These are phyloP conservation scores for Phytophthora brassicae DNA, from an alignment of 352 stramenopile genomes.

Conservation along the genomic window DNA sequence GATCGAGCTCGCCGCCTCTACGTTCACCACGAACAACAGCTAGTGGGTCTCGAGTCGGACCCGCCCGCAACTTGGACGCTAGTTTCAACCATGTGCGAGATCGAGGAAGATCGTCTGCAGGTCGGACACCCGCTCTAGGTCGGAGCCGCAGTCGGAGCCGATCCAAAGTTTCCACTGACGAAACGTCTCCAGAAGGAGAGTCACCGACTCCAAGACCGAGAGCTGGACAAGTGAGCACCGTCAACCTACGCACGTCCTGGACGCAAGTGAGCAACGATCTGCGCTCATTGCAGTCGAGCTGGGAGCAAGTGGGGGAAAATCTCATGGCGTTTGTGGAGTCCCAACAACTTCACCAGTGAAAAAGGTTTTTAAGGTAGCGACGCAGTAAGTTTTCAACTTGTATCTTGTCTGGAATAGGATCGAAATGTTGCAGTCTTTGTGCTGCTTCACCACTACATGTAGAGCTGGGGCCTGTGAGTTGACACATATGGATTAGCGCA, in stretches of 20 bases:
- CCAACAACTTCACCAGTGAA: neutral
- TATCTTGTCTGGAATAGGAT: too few species aligned
- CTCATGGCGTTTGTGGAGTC: neutral
- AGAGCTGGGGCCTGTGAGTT: too few species aligned
- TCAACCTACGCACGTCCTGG: slow-evolving; percentile 3
- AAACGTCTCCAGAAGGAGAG: slow-evolving; percentile 9
- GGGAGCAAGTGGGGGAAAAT: slow-evolving; percentile 11
- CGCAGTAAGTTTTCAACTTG: neutral
- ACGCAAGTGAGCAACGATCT: slow-evolving; percentile 17
- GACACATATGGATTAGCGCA: slow-evolving; percentile 1
- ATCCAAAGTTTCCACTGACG: slow-evolving; percentile 1
- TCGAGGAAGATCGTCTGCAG: slow-evolving; percentile 6
- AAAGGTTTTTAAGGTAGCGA: neutral
- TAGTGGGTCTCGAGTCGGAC: neutral
- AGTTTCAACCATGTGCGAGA: slow-evolving; percentile 17
- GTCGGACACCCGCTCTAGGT: slow-evolving; percentile 8
- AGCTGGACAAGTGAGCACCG: neutral
- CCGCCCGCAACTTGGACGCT: slow-evolving; percentile 10
- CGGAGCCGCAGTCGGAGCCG: neutral
- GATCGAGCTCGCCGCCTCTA: slow-evolving; percentile 1
- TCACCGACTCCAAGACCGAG: neutral
- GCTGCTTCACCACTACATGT: too few species aligned
- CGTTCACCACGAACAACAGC: neutral
- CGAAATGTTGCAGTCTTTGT: too few species aligned
- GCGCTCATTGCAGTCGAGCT: slow-evolving; percentile 12